Percentiles rank a stretch among this genome's conserved stretches.
Conservation (phyloP, 805 yeast genomes). For the Zygosaccharomyces pseudorouxii region DNA sequence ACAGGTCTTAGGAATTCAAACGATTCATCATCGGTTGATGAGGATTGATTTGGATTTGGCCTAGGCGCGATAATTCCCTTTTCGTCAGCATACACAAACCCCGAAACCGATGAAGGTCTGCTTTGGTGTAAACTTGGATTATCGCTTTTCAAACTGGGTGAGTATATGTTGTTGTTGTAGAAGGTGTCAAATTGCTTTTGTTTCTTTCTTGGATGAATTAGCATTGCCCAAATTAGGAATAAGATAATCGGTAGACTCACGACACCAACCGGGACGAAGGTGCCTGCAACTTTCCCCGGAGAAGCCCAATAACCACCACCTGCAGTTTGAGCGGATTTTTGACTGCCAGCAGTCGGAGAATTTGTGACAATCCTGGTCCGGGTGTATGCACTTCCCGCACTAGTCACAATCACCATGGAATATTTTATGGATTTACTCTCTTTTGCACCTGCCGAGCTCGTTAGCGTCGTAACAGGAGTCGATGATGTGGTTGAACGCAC, state of each 20-base stretch:
- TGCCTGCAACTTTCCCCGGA: constrained; percentile 80
- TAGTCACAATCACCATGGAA: constrained; percentile 22
- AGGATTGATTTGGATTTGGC: neutral
- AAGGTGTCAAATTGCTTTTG: constrained; percentile 25
- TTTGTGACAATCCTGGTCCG: neutral
- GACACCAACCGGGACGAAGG: constrained; percentile 74
- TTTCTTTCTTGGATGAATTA: constrained; percentile 14
- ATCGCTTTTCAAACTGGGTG: constrained; percentile 15
- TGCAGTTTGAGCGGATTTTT: constrained; percentile 1
- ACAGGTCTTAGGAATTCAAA: constrained; percentile 25
- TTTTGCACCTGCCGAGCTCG: neutral
- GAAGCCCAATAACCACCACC: constrained; percentile 53
- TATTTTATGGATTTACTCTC: constrained; percentile 16
- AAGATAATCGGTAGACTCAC: constrained; percentile 47
- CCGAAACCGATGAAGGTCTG: constrained; percentile 16
- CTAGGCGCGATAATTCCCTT: constrained; percentile 20
- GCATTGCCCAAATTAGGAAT: constrained; percentile 33
- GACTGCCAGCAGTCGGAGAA: constrained; percentile 5
- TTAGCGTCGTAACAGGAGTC: constrained; percentile 3
- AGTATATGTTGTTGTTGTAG: constrained; percentile 22
- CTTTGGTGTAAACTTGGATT: constrained; percentile 13
- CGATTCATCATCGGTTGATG: constrained; percentile 11
- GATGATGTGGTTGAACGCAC: constrained; percentile 9
- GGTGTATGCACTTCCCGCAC: constrained; percentile 2
- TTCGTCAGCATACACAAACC: constrained; percentile 23